Evolutionary conservation across 176 grass and related monocot species (phyloP), one percentile per base, ranked within the genome.

Genomic region (Cenchrus fungigraminus): DNA sequence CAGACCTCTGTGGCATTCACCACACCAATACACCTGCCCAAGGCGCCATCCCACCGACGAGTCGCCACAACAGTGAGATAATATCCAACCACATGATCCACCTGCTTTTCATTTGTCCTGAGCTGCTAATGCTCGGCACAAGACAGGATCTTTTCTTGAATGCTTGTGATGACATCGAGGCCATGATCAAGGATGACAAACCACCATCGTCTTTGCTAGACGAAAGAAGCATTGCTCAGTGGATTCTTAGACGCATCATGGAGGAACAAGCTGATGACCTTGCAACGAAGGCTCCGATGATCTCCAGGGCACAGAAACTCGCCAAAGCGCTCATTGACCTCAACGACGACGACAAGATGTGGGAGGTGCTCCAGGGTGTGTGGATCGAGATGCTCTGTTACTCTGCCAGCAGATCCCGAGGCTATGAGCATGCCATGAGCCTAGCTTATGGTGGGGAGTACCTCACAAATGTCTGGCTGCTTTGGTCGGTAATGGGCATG

Each of bases 51-150:
- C 1, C 9, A 6, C 22, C 4, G 9, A 49, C 6, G 22, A 25
- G 22, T 25, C 22, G 42, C 67, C 0, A 1, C 22, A 63, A 29
- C 17, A 69, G 67, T n/a, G 67, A 2, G 67, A n/a, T 46, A 45
- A 70, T 70, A n/a, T 70, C 67, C 42, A 70, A 70, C 19, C 12
- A 70, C 67, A 70, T 70, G 67, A 70, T 70, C 42, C 22, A 70
- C 17, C 67, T 70, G 42, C 42, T 70, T 12, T 46, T 70, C 19
- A 11, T 70, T 1, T 45, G 17, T 22, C 67, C 67, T 45, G 67
- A 70, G 4, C 45, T 70, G 40, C 42, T 70, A 0, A 70, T 70
- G 0, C 42, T 10, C 0, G 67, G 67, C 17, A 0, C 67, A 69
- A 69, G 37, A 19, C 31, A 67, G 15, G 65, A 14, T 8, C 32